Evolutionary conservation across 495 filamentous ascomycete species (phyloP).

Genomic region (Jackrogersella multiformis): DNA sequence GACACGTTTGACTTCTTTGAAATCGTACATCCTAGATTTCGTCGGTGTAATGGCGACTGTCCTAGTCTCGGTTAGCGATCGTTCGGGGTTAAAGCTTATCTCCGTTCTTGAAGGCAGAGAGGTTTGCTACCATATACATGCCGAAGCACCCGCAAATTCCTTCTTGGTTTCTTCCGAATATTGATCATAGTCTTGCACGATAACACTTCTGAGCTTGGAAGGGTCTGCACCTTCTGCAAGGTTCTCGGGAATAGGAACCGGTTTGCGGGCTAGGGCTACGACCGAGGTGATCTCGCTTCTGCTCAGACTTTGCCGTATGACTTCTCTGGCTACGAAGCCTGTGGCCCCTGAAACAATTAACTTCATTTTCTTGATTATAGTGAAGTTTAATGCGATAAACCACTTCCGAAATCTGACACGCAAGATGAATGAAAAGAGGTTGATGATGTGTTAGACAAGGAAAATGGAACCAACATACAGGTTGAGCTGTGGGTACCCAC

Average conservation of each 20-base stretch:
- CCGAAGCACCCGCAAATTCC: conserved; percentile 57
- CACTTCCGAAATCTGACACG: not conserved
- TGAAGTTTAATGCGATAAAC: not conserved
- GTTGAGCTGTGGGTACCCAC: too few relatives aligned
- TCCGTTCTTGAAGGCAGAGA: not conserved
- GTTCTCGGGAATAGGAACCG: conserved; percentile 42
- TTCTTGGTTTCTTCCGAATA: conserved; percentile 52
- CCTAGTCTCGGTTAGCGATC: conserved; percentile 42
- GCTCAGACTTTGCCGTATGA: conserved; percentile 55
- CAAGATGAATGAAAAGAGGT: not conserved
- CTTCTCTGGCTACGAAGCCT: conserved; percentile 57
- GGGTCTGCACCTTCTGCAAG: conserved; percentile 28
- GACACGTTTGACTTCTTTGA: conserved; percentile 53
- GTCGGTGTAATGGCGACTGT: conserved; percentile 56
- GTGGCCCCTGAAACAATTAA: conserved; percentile 60
- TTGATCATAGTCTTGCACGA: conserved; percentile 52
- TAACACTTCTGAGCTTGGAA: conserved; percentile 53
- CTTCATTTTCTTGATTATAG: conserved; percentile 60
- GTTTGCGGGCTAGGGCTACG: conserved; percentile 52
- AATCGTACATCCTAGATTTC: conserved; percentile 48
- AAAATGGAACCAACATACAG: too few relatives aligned
- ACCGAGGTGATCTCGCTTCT: conserved; percentile 52
- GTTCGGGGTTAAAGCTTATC: conserved; percentile 15
- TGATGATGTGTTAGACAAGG: too few relatives aligned
- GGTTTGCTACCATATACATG: conserved; percentile 59